Percentiles rank a stretch among this genome's conserved stretches.
phyloP scores from a whole-genome alignment of 257 asterid species.

The Forsythia suspensa region DNA sequence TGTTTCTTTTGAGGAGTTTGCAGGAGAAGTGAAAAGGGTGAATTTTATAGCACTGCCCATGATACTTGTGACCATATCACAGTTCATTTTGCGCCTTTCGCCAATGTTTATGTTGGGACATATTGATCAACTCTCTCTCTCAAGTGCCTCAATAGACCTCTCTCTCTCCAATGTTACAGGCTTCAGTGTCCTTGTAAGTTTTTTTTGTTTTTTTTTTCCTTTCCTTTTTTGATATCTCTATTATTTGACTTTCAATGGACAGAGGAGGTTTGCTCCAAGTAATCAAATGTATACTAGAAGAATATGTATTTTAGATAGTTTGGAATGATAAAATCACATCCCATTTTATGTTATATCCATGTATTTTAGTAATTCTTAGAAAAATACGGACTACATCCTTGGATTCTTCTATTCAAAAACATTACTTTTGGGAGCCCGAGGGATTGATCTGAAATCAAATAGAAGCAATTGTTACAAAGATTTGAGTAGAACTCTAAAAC shows the following conservation, averaged over 20 bases:
- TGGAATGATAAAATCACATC: no score
- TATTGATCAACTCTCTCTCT: conserved; percentile 31
- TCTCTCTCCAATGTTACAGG: conserved; percentile 43
- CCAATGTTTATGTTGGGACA: conserved; percentile 45
- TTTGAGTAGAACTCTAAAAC: no score
- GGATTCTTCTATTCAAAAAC: no score
- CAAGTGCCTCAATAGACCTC: conserved; percentile 39
- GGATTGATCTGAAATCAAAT: no score
- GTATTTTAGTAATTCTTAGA: no score
- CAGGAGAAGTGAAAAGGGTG: conserved; percentile 29
- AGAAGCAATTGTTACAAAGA: no score
- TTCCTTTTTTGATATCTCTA: neutral
- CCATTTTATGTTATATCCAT: no score
- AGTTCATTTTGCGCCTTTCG: conserved; percentile 20
- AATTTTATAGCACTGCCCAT: conserved; percentile 37
- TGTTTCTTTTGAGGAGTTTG: conserved; percentile 13
- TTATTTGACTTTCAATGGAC: neutral
- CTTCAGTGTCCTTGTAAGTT: conserved; percentile 28
- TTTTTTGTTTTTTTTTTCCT: neutral
- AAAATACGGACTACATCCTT: no score
- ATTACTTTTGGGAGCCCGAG: no score
- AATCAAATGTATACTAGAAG: no score
- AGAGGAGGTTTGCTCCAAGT: no score
- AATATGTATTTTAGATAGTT: no score
- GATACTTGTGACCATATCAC: conserved; percentile 36